Evolutionary conservation across 805 yeast species (phyloP).

Genomic region (Isabelozyma gotoi): DNA sequence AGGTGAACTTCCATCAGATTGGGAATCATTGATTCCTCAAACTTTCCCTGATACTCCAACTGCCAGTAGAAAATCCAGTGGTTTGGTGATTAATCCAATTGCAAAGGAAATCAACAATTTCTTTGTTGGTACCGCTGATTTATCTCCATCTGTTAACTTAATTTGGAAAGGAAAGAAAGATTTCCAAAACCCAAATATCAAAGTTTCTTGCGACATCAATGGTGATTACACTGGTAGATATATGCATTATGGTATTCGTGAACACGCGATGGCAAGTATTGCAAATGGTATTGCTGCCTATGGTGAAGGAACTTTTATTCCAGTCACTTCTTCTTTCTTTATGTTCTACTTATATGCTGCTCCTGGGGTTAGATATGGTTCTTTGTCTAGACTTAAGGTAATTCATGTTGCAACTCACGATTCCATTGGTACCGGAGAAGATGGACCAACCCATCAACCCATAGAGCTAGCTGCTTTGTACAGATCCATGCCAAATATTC

Average conservation of each 20-base stretch:
- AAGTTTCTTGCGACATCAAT: slow-evolving; percentile 21
- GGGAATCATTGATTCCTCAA: slow-evolving; percentile 21
- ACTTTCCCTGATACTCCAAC: slow-evolving; percentile 14
- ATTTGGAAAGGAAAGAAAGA: slow-evolving; percentile 25
- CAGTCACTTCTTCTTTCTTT: slow-evolving; percentile 36
- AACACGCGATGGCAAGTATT: slow-evolving; percentile 33
- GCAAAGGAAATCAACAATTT: slow-evolving; percentile 21
- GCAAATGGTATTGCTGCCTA: slow-evolving; percentile 33
- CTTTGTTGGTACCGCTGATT: slow-evolving; percentile 37
- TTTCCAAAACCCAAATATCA: slow-evolving; percentile 24
- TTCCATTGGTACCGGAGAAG: slow-evolving; percentile 59
- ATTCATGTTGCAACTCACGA: slow-evolving; percentile 59
- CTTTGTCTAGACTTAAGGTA: slow-evolving; percentile 44
- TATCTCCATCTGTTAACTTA: slow-evolving; percentile 29
- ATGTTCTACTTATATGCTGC: slow-evolving; percentile 46
- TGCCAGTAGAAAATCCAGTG: slow-evolving; percentile 26
- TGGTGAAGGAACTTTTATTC: slow-evolving; percentile 33
- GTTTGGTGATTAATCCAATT: slow-evolving; percentile 25
- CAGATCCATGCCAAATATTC: slow-evolving; percentile 50
- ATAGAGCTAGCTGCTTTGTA: slow-evolving; percentile 51
- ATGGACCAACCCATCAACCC: slow-evolving; percentile 61
- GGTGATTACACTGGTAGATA: slow-evolving; percentile 31
- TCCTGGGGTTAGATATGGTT: slow-evolving; percentile 51
- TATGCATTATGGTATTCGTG: slow-evolving; percentile 31
- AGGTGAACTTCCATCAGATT: slow-evolving; percentile 24